These are phyloP conservation scores for Fusarium camptoceras DNA, from an alignment of 2,329 filamentous ascomycete species.

Conservation along the genomic window DNA sequence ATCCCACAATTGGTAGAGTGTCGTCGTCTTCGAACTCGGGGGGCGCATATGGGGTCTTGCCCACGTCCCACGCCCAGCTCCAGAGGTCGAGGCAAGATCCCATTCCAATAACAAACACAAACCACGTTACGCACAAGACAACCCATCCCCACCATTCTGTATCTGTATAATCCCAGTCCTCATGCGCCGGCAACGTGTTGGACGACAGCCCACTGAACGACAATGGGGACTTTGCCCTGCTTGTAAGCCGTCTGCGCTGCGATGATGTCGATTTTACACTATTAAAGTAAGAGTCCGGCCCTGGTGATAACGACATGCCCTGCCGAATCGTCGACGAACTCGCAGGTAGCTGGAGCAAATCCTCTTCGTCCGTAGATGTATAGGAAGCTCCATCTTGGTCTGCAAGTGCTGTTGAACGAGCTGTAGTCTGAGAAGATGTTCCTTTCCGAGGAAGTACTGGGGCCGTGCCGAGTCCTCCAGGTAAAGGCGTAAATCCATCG, in stretches of 20 bases:
- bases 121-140: slow-evolving; percentile 89
- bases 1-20: slow-evolving; percentile 93
- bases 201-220: slow-evolving; percentile 66
- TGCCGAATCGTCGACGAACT: slow-evolving; percentile 58
- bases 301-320: slow-evolving; percentile 62
- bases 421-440: slow-evolving; percentile 26
- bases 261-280: slow-evolving; percentile 54
- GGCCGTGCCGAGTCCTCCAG: slow-evolving; percentile 37
- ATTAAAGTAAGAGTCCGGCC: slow-evolving; percentile 73
- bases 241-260: slow-evolving; percentile 60
- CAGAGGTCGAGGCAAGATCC: slow-evolving; percentile 94
- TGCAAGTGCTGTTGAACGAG: slow-evolving; percentile 16
- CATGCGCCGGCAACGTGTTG: slow-evolving; percentile 61
- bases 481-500: slow-evolving; percentile 57
- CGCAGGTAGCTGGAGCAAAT: slow-evolving; percentile 73
- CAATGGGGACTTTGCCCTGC: slow-evolving; percentile 69
- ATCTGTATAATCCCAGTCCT: slow-evolving; percentile 89
- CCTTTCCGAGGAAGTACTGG: slow-evolving; percentile 30
- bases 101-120: slow-evolving; percentile 97
- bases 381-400: slow-evolving; percentile 43
- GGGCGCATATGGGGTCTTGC: slow-evolving; percentile 93
- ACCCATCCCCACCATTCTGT: slow-evolving; percentile 99
- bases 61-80: slow-evolving; percentile 99
- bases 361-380: slow-evolving; percentile 85
- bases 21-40: slow-evolving; percentile 95